Evolutionary conservation across 1,139 yeast species (phyloP), one percentile per base, ranked within the genome.

Genomic region (Candida glucosophila): DNA sequence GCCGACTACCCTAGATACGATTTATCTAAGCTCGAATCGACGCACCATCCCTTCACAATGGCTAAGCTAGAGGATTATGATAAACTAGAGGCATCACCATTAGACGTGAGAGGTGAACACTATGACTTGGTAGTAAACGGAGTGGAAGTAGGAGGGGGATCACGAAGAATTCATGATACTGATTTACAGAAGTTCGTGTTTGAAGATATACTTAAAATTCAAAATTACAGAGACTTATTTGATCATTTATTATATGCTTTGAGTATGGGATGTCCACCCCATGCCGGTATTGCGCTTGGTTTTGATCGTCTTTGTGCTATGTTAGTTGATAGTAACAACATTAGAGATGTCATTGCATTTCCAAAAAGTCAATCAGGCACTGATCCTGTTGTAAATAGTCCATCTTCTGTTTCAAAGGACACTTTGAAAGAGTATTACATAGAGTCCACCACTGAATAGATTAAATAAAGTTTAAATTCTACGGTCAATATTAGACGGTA

Each of bases 1-100:
- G 37, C 32, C 5, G 55, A 47, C 3, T 85, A 74, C 41, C 96
- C 97, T 2, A 36, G 30, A 1, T 88, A 82, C 44, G 68, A 74
- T 39, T 47, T 41, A 19, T 30, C 43, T 2, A 42, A 48, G 5
- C 65, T 63, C 27, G 75, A 70, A 26, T 72, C 97, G 0, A 88
- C 96, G 0, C 98, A 90, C 47, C 98, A 90, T 48, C 98, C 98
- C 5, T 90, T 90, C 53, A 90, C 98, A 0, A 90, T 90, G 97
- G 82, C 79, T 2, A 68, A 77, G 24, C 43, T 73, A 1, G 74
- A 69, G 14, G 95, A 86, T 43, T 79, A 79, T 40, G 71, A 69
- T 1, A 39, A 49, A 3, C 55, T 88, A 4, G 61, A 49, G 6
- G 35, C 59, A 0, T 58, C 62, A 15, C 95, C 95, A 2, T 53